phyloP scores from a whole-genome alignment of 768 basidiomycete species.

The Podaxis mareebaensis region DNA sequence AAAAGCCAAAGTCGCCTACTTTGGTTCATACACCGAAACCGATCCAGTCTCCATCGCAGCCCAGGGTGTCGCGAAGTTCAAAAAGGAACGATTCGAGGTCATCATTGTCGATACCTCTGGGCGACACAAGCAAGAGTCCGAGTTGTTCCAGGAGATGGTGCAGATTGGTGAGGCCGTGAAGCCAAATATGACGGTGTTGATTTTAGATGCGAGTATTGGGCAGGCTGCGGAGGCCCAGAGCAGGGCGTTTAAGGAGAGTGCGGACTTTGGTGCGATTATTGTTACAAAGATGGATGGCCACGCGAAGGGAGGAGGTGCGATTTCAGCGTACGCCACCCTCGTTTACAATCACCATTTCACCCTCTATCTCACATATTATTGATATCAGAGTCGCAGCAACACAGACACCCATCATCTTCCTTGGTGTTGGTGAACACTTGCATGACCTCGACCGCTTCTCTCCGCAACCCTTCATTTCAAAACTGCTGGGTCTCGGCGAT shows the following conservation, averaged over 20 bases:
- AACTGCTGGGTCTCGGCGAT: slow-evolving; percentile 93
- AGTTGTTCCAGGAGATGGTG: slow-evolving; percentile 97
- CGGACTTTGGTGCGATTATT: slow-evolving; percentile 97
- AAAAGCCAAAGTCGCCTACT: slow-evolving; percentile 98
- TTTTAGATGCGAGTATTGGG: slow-evolving; percentile 97
- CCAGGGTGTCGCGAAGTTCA: slow-evolving; percentile 95
- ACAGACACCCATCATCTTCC: slow-evolving; percentile 97
- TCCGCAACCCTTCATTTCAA: slow-evolving; percentile 96
- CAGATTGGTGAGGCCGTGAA: slow-evolving; percentile 92
- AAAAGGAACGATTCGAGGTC: slow-evolving; percentile 97
- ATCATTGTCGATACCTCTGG: slow-evolving; percentile 99
- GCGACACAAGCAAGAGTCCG: slow-evolving; percentile 94
- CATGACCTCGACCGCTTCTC: slow-evolving; percentile 95
- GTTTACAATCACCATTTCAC: slow-evolving; percentile 13
- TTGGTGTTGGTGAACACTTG: slow-evolving; percentile 97
- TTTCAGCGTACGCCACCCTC: slow-evolving; percentile 80
- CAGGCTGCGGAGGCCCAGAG: slow-evolving; percentile 98
- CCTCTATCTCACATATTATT: slow-evolving; percentile 4
- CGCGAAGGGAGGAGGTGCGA: slow-evolving; percentile 98
- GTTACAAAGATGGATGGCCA: slow-evolving; percentile 99
- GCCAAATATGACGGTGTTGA: slow-evolving; percentile 94
- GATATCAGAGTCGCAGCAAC: slow-evolving; percentile 88
- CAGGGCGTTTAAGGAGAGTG: slow-evolving; percentile 95
- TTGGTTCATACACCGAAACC: slow-evolving; percentile 98
- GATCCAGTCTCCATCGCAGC: slow-evolving; percentile 95